Conservation (phyloP, 176 grass and related monocot species). For the Puya raimondii region DNA sequence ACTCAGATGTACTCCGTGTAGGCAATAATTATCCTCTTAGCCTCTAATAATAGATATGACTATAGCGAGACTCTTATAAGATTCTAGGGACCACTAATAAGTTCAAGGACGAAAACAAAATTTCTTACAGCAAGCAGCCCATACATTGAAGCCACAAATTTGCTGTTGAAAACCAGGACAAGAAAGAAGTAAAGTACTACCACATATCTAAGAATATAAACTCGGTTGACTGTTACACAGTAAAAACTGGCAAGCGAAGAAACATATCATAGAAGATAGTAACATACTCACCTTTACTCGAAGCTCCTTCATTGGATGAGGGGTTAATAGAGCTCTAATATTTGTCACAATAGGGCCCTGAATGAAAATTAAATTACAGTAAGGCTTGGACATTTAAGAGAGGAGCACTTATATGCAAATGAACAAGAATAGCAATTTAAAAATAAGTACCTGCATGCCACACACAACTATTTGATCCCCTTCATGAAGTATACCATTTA, state of each 20-base stretch:
- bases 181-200: not conserved
- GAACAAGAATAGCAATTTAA: slow-evolving; percentile 6
- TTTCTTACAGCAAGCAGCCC: too few relatives aligned
- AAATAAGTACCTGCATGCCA: slow-evolving; percentile 65
- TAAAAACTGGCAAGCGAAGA: too few relatives aligned
- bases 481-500: slow-evolving; percentile 80
- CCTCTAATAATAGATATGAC: too few relatives aligned
- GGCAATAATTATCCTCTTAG: too few relatives aligned
- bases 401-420: not conserved
- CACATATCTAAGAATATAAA: not conserved
- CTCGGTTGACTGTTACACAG: too few relatives aligned
- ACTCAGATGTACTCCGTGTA: too few relatives aligned
- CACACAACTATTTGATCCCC: slow-evolving; percentile 93
- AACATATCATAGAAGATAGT: too few relatives aligned
- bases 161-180: not conserved
- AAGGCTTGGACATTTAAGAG: slow-evolving; percentile 14
- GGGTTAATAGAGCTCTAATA: slow-evolving; percentile 77
- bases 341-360: slow-evolving; percentile 81
- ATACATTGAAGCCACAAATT: not conserved
- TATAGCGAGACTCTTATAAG: too few relatives aligned
- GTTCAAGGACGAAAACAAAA: too few relatives aligned
- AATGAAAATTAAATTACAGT: slow-evolving; percentile 9
- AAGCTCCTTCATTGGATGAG: slow-evolving; percentile 93
- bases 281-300: slow-evolving; percentile 41
- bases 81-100: too few relatives aligned